phyloP scores from a whole-genome alignment of 2,329 filamentous ascomycete genomes.

The Fusarium cyanostomum region DNA sequence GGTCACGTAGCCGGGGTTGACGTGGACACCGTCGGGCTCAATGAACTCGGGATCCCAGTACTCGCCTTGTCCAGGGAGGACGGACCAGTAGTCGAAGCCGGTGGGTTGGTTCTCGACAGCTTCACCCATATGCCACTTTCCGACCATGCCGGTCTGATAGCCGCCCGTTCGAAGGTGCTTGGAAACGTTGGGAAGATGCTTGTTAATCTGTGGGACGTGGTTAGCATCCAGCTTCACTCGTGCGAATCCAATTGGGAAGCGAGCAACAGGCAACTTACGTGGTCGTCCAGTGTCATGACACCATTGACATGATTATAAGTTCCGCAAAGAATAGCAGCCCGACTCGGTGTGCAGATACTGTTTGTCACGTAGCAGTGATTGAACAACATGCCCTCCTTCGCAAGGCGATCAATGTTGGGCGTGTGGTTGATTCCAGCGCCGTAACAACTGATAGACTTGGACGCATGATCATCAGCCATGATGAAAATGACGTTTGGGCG shows the following conservation, averaged over 20 bases:
- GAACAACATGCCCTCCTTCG: constrained; percentile 59
- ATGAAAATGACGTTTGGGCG: constrained; percentile 55
- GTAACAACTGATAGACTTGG: constrained; percentile 59
- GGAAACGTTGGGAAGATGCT: constrained; percentile 59
- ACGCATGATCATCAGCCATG: constrained; percentile 64
- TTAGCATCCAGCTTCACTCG: neutral
- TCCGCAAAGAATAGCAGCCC: constrained; percentile 59
- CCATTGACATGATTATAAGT: constrained; percentile 64
- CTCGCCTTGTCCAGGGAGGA: constrained; percentile 61
- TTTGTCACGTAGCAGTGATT: constrained; percentile 65
- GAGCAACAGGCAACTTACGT: constrained; percentile 22
- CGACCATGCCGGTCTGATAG: constrained; percentile 62
- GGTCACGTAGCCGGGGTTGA: constrained; percentile 57
- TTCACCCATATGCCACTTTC: constrained; percentile 64
- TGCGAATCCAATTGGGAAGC: no score
- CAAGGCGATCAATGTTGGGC: constrained; percentile 60
- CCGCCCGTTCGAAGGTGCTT: constrained; percentile 58
- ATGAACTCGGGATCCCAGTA: constrained; percentile 63
- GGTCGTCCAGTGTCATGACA: constrained; percentile 58
- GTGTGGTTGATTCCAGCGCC: constrained; percentile 62
- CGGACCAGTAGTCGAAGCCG: constrained; percentile 61
- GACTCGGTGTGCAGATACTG: constrained; percentile 61
- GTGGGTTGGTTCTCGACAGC: constrained; percentile 56
- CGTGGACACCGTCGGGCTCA: constrained; percentile 47
- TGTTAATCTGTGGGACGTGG: constrained; percentile 52